Base-by-base conservation (phyloP, 2,329 filamentous ascomycete genomes). In the Curvularia eragrostidis region DNA sequence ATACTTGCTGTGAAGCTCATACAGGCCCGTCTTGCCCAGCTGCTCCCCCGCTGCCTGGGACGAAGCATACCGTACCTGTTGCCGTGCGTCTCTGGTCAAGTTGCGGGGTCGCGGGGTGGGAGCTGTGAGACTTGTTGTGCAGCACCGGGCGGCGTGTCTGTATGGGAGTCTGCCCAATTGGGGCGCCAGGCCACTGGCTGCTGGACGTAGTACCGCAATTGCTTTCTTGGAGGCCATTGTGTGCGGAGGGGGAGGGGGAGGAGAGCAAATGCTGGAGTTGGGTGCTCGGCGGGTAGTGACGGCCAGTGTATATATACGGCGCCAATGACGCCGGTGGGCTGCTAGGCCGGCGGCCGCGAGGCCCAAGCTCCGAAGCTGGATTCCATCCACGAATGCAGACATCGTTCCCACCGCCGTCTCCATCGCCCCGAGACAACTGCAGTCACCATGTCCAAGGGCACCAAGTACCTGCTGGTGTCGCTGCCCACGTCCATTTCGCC, bases 401-500 rank as follows among this genome's bases (percentile, higher is more conserved):
- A 66, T 58, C 56, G 42, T 52, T 59, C 56, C 58, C 65, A 65
- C 51, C 32, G 55, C 59, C 56, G 56, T 48, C 58, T 48, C 48
- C 51, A 52, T 46, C 53, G 43, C 59, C 57, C 60, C 51, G 30
- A 53, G 26, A 50, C 55, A 48, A 56, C 53, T 53, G 57, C 63
- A 60, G 63, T 61, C 65, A 68, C 58, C 66, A 80, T 80, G 78
- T 79, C 78, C 49, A 80, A 78, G 63, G 70, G 69, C 62, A 72
- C 77, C 67, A 93, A 87, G 73, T 98, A 96, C 83, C 86, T 93
- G 69, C 86, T 98, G 72, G 85, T 98, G 68, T 98, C 95, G 62
- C 85, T 99, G 62, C 95, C 95, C 58, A 89, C 91, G 66, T 91
- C 91, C 58, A 93, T 94, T 76, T 89, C 93, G 73, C 89, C 92